Base-by-base conservation (phyloP, 768 basidiomycete species). In the Trametes cinnabarina region DNA sequence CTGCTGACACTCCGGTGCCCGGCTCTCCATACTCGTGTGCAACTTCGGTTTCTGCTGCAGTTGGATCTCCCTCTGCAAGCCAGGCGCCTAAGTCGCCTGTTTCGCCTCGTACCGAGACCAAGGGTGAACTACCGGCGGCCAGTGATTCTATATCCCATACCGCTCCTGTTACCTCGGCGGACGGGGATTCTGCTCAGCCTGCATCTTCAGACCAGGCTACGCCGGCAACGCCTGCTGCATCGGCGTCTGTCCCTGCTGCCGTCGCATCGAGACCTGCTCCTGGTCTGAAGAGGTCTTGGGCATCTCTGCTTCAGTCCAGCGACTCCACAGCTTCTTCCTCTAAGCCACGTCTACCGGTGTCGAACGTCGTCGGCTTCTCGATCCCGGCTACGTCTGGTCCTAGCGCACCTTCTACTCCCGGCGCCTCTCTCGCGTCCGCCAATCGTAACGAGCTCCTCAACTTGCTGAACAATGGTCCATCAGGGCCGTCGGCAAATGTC, bases 301-400 rank as follows among this genome's bases (percentile, higher is more conserved):
- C 90, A 0, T 87, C 87, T 14, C 82, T 92, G 32, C 75, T 92
- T 35, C 80, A 81, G 48, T 69, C 79, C 0, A 54, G 77, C 2
- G 67, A 76, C 6, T 73, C 79, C 4, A 59, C 74, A 1, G 60
- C 75, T 0, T 71, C 80, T 0, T 64, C 77, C 0, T 71, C 78
- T 3, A 77, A 74, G 50, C 67, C 72, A 65, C 42, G 80, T 3
- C 82, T 90, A 15, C 89, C 88, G 2, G 85, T 81, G 0, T 92
- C 89, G 9, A 80, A 82, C 48, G 79, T 90, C 47, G 80, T 90
- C 12, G 89, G 89, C 4, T 80, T 90, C 67, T 92, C 89, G 42
- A 76, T 91, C 61, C 82, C 89, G 2, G 54, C 62, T 15, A 30
- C 54, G n/a, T 43, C 54, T 22, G 63, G 69, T 5, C 37, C 71